Percentiles rank a stretch among this genome's conserved stretches.
phyloP scores from a whole-genome alignment of 345 rosid genomes.

The sweet orange (Citrus sinensis) region DVS_A1.0 CM039167.1:28886001-28886500 shows the following conservation, averaged over 20 bases:
- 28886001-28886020: conserved; percentile 64
- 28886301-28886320: conserved; percentile 51
- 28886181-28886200: conserved; percentile 64
- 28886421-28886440: conserved; percentile 44
- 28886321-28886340: conserved; percentile 24
- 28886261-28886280: conserved; percentile 73
- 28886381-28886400: conserved; percentile 47
- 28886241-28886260: conserved; percentile 65
- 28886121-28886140: conserved; percentile 41
- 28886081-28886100: conserved; percentile 6
- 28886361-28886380: conserved; percentile 32
- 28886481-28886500: not conserved
- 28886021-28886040: conserved; percentile 66
- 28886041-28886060: conserved; percentile 44
- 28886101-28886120: conserved; percentile 30
- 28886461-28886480: not conserved
- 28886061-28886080: conserved; percentile 15
- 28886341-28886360: not conserved
- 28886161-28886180: conserved; percentile 73
- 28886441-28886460: not conserved
- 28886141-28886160: conserved; percentile 51
- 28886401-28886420: conserved; percentile 64
- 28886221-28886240: conserved; percentile 71
- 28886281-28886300: conserved; percentile 60
- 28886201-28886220: conserved; percentile 71